phyloP scores from a whole-genome alignment of 2,329 filamentous ascomycete genomes.

The Fusarium nodosum region DNA sequence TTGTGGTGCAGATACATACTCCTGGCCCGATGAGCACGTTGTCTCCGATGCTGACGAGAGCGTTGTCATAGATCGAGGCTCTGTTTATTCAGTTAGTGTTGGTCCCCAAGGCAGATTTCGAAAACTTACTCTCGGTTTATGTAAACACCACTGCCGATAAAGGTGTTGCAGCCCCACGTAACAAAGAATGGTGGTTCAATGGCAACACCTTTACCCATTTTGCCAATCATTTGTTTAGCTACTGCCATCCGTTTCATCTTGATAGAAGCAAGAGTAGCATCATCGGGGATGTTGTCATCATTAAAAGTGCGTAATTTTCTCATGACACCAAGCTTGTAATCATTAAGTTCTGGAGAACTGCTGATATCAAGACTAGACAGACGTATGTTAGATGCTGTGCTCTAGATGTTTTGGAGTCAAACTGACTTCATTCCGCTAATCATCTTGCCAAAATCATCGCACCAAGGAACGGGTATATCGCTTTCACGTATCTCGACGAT shows the following conservation, averaged over 20 bases:
- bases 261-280: slow-evolving; percentile 1
- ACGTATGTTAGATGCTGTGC: too few relatives aligned
- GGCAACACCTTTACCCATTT: neutral
- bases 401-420: neutral
- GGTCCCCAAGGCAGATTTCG: fast-evolving
- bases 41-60: slow-evolving; percentile 19
- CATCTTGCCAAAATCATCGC: slow-evolving; percentile 32
- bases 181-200: slow-evolving; percentile 29
- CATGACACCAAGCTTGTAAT: slow-evolving; percentile 2
- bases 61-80: slow-evolving; percentile 19
- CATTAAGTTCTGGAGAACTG: neutral
- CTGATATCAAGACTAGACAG: slow-evolving; percentile 6
- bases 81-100: neutral
- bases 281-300: slow-evolving; percentile 5
- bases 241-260: slow-evolving; percentile 13
- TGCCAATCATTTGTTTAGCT: slow-evolving; percentile 13
- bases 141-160: slow-evolving; percentile 18
- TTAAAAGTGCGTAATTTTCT: slow-evolving; percentile 16
- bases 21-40: slow-evolving; percentile 14
- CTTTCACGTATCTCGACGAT: slow-evolving; percentile 17
- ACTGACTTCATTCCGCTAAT: slow-evolving; percentile 29
- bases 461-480: slow-evolving; percentile 18
- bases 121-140: slow-evolving; percentile 23
- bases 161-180: slow-evolving; percentile 24
- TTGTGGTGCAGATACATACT: slow-evolving; percentile 21